phyloP scores from a whole-genome alignment of 805 yeast species.

The Hanseniaspora lachancei region DNA sequence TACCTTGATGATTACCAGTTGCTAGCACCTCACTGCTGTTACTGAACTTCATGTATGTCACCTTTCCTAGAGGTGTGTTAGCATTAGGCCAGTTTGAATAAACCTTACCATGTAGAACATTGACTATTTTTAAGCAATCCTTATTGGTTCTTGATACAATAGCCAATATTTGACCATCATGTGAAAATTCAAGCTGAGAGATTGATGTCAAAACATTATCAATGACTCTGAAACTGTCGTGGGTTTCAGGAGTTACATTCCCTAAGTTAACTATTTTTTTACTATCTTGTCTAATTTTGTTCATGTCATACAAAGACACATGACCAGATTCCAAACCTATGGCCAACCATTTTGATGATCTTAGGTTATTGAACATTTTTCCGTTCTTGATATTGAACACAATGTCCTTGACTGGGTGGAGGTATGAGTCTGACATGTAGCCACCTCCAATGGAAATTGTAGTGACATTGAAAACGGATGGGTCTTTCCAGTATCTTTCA shows the following conservation, averaged over 20 bases:
- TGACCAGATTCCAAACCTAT: conserved; percentile 81
- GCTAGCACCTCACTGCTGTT: conserved; percentile 73
- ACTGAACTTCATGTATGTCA: conserved; percentile 66
- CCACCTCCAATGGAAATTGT: conserved; percentile 58
- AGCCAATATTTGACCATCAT: conserved; percentile 80
- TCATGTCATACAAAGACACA: conserved; percentile 69
- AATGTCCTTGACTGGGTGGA: conserved; percentile 20
- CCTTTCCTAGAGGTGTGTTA: conserved; percentile 91
- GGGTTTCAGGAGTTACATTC: conserved; percentile 38
- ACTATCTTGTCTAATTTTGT: conserved; percentile 17
- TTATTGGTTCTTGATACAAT: conserved; percentile 73
- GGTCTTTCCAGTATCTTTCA: conserved; percentile 66
- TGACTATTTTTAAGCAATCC: conserved; percentile 78
- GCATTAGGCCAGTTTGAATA: conserved; percentile 96
- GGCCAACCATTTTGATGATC: conserved; percentile 66
- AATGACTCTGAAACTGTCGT: conserved; percentile 19
- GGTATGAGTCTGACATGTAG: conserved; percentile 21
- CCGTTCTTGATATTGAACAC: conserved; percentile 14
- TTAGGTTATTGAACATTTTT: conserved; percentile 13
- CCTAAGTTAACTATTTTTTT: conserved; percentile 18
- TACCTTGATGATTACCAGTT: conserved; percentile 83
- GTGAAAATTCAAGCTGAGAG: conserved; percentile 57
- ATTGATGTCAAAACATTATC: conserved; percentile 71
- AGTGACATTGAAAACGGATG: conserved; percentile 74
- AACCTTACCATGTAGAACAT: conserved; percentile 74